These are phyloP conservation scores for Xylaria telfairii DNA, from an alignment of 495 filamentous ascomycete species.

Conservation along the genomic window DNA sequence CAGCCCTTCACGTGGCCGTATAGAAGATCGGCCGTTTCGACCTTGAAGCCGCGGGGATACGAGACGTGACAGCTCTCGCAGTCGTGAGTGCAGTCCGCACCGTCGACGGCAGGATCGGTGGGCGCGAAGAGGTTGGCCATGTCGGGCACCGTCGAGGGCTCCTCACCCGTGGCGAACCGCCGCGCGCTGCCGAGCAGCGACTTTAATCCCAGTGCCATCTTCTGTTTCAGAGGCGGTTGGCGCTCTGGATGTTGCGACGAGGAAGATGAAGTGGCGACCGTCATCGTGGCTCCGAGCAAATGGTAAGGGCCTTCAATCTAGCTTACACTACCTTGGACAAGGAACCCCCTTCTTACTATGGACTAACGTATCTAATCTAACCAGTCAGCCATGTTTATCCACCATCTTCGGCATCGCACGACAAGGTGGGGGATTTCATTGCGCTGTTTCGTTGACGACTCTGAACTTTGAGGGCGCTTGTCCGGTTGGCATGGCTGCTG, in stretches of 20 bases:
- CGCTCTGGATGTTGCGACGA: not conserved
- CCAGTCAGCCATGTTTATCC: conserved; percentile 11
- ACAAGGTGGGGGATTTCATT: conserved; percentile 5
- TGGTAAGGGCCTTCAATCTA: not conserved
- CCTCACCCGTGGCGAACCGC: conserved; percentile 65
- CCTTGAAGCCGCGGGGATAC: conserved; percentile 72
- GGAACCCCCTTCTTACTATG: not conserved
- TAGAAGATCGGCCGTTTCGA: conserved; percentile 78
- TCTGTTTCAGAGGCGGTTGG: conserved; percentile 25
- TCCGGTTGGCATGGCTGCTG: not conserved
- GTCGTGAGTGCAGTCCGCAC: conserved; percentile 88
- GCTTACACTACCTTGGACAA: conserved; percentile 5
- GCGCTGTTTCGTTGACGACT: conserved; percentile 7
- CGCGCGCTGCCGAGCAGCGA: conserved; percentile 51
- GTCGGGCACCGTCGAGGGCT: conserved; percentile 70
- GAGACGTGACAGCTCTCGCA: conserved; percentile 81
- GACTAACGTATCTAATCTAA: conserved; percentile 10
- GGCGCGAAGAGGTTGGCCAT: conserved; percentile 66
- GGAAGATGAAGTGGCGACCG: not conserved
- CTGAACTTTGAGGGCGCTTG: not conserved
- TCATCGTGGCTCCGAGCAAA: not conserved
- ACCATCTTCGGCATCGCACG: not conserved
- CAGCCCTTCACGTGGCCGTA: conserved; percentile 90
- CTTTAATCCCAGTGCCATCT: conserved; percentile 43
- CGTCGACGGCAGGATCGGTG: conserved; percentile 75